A percentile compares a stretch with the other conserved stretches of the same genome.
phyloP scores from a whole-genome alignment of 2,329 filamentous ascomycete genomes.

The Xylariaceae sp. region DNA sequence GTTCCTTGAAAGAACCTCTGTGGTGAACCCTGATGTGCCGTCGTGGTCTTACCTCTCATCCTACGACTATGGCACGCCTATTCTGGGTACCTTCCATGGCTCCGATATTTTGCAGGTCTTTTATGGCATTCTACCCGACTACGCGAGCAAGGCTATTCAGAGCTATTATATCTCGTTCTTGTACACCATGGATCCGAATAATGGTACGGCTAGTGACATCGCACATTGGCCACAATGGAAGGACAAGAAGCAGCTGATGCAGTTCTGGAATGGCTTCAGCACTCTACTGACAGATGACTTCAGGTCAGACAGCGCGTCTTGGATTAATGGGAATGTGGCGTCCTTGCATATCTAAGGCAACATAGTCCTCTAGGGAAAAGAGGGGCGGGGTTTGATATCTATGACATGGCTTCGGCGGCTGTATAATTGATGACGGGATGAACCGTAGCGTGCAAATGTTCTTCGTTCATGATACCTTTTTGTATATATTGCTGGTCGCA shows the following conservation, averaged over 20 bases:
- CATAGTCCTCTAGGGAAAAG: conserved; percentile 4
- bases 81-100: conserved; percentile 78
- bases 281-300: conserved; percentile 38
- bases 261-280: conserved; percentile 31
- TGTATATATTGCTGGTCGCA: no score
- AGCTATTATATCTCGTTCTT: conserved; percentile 77
- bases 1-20: conserved; percentile 58
- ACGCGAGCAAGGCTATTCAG: conserved; percentile 64
- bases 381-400: background rate
- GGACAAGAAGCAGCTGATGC: conserved; percentile 48
- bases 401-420: background rate
- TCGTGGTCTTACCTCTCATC: conserved; percentile 77
- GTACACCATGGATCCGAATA: conserved; percentile 73
- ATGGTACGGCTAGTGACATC: conserved; percentile 46
- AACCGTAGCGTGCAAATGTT: no score
- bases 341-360: conserved; percentile 27
- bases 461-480: no score
- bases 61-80: conserved; percentile 72
- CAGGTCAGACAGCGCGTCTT: conserved; percentile 30
- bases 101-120: conserved; percentile 74
- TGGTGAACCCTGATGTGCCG: conserved; percentile 62
- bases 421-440: no score
- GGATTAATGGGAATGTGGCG: conserved; percentile 24
- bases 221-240: conserved; percentile 52
- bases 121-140: conserved; percentile 66